Evolutionary conservation across 139 green algal genomes (phyloP).

Genomic region (Micromonas pusilla): DNA sequence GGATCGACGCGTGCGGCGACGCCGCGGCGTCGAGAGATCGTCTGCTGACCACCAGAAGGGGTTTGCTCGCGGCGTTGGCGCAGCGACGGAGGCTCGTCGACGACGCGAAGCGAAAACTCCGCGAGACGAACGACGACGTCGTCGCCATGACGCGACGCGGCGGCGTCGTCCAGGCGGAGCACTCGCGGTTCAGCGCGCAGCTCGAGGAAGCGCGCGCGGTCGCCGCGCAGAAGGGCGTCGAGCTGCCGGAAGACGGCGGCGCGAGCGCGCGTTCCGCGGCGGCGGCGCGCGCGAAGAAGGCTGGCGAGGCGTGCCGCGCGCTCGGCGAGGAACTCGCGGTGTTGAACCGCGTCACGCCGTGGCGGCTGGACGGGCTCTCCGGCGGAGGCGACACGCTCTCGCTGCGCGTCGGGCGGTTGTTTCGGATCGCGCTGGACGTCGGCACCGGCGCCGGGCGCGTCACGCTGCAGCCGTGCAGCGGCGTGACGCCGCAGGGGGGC

Average conservation of each 20-base stretch:
- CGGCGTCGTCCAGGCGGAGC: too few species aligned
- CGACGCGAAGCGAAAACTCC: too few species aligned
- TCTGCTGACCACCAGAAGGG: background rate
- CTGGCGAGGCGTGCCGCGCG: background rate
- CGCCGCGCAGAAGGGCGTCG: background rate
- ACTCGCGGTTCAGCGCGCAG: too few species aligned
- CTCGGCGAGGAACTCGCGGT: conserved; percentile 1
- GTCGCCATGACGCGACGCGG: too few species aligned
- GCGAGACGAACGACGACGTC: too few species aligned
- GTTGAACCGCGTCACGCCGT: background rate
- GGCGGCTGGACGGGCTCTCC: conserved; percentile 2
- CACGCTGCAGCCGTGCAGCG: background rate
- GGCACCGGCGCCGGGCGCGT: conserved; percentile 9
- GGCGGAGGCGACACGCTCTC: background rate
- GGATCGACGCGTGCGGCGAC: background rate
- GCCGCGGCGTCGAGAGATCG: background rate
- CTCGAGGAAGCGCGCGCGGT: too few species aligned
- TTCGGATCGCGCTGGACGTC: conserved; percentile 5
- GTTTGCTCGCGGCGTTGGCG: background rate
- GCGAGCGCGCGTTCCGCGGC: too few species aligned
- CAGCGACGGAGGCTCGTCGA: too few species aligned
- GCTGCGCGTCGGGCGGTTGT: conserved; percentile 1
- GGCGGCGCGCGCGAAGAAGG: too few species aligned
- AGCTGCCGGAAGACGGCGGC: background rate
- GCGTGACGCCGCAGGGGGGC: background rate